Evolutionary conservation across 2,329 filamentous ascomycete genomes (phyloP), one percentile per base, ranked within the genome.

Genomic region (Xylaria sp.): DNA sequence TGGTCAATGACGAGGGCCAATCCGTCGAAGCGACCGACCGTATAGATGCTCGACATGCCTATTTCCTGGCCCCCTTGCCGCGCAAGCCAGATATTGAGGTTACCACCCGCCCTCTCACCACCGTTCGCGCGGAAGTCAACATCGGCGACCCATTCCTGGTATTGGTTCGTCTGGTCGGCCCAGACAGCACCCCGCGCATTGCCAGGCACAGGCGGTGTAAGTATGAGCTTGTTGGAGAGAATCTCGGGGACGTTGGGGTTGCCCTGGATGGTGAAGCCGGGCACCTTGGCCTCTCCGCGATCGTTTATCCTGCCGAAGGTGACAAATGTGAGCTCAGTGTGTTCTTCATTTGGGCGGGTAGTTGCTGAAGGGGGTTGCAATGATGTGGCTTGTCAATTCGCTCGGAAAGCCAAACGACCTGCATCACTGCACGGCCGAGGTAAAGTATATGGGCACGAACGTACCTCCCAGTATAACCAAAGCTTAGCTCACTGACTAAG

Each of bases 51-150:
- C 67, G 87, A 85, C 23, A 88, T 84, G 58, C 88, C 89, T 58
- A 96, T 81, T 31, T 82, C 81, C 63, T 83, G 78, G 69, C 86
- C 79, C 33, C 91, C 90, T 63, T 91, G 85, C 70, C 87, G 88
- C 55, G 87, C 89, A 73, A 96, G 92, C 95, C 95, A 99, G 72
- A 99, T 84, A 78, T 98, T 94, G 69, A 99, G 81, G 78, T 96
- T 97, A 51, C 95, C 95, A 61, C 89, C 88, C 53, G 89, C 92
- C 70, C 92, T 84, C 74, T 98, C 95, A 66, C 90, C 89, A 7
- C 95, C 95, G 64, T 87, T 92, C 55, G 89, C 92, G 69, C 95
- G 87, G 78, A 99, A 97, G 73, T 95, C 89, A 70, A 98, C 83
- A 73, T 96, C 92, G 53, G 89, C 87, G 8, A 87, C 85, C 93